phyloP scores from a whole-genome alignment of 2,329 filamentous ascomycete genomes.

The Colletotrichum chrysophilum region DNA sequence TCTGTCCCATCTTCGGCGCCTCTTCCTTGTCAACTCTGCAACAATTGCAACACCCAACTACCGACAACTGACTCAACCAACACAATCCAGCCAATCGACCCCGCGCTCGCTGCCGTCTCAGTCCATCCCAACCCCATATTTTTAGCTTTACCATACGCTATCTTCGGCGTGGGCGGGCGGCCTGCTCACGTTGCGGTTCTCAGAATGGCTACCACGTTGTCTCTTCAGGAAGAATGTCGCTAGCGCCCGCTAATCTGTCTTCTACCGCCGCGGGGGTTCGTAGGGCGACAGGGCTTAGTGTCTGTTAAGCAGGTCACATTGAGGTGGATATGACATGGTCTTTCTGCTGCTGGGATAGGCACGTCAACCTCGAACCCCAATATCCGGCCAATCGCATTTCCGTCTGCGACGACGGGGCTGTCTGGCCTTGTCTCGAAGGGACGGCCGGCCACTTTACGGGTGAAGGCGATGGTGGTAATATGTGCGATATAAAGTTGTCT shows the following conservation, averaged over 20 bases:
- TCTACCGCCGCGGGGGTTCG: neutral
- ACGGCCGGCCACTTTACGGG: neutral
- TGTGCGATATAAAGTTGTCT: neutral
- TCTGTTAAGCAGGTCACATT: neutral
- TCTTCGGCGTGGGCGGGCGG: neutral
- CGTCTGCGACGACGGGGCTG: neutral
- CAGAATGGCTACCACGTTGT: neutral
- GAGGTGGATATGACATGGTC: neutral
- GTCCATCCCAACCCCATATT: neutral
- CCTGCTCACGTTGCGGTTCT: neutral
- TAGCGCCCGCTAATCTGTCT: neutral
- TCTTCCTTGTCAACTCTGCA: conserved; percentile 10
- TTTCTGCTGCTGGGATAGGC: neutral
- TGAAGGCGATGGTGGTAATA: neutral
- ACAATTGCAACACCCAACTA: neutral
- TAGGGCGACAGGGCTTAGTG: conserved; percentile 1
- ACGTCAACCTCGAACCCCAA: neutral
- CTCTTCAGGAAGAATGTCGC: neutral
- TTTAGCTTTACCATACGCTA: conserved; percentile 4
- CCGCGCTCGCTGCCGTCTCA: neutral
- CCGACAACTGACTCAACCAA: neutral
- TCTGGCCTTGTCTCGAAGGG: neutral
- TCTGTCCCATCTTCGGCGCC: conserved; percentile 5
- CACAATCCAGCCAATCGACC: neutral
- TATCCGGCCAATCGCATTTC: neutral